A percentile compares a stretch with the other conserved stretches of the same genome.
Conservation (phyloP, 2,329 filamentous ascomycete species). For the Pseudogymnoascus sp. region DNA sequence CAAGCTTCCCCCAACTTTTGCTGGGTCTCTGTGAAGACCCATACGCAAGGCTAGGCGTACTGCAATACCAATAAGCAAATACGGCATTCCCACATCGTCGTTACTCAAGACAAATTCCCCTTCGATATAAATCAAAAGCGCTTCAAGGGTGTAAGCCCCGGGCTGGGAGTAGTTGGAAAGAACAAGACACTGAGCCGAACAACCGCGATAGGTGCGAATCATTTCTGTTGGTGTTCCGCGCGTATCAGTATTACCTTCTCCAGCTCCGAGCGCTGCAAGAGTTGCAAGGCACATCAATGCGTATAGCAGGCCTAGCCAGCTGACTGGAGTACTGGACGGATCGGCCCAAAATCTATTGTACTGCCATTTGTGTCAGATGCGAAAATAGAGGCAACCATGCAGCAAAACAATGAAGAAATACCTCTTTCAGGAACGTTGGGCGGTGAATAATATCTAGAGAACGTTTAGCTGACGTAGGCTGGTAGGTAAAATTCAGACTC, state of each 20-base stretch:
- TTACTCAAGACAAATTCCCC: constrained; percentile 48
- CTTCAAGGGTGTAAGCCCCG: constrained; percentile 42
- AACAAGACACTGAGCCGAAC: constrained; percentile 47
- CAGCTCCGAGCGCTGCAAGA: constrained; percentile 39
- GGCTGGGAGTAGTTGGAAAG: constrained; percentile 47
- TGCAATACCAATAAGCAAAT: constrained; percentile 44
- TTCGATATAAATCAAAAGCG: constrained; percentile 48
- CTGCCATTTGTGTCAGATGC: constrained; percentile 26
- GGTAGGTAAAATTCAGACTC: constrained; percentile 19
- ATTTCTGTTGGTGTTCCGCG: constrained; percentile 41
- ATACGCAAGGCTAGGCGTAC: constrained; percentile 53
- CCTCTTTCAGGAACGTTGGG: constrained; percentile 44
- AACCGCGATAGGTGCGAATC: constrained; percentile 43
- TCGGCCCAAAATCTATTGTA: constrained; percentile 47
- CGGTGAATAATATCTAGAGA: constrained; percentile 46
- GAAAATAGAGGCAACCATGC: constrained; percentile 12
- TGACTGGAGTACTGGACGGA: constrained; percentile 34
- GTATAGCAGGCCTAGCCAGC: constrained; percentile 47
- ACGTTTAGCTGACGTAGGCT: constrained; percentile 13
- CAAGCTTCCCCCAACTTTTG: constrained; percentile 40
- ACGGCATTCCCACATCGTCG: constrained; percentile 48
- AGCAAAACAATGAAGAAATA: constrained; percentile 24
- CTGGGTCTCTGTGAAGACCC: constrained; percentile 52
- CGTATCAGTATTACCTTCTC: constrained; percentile 42
- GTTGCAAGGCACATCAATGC: constrained; percentile 22